These are phyloP conservation scores for Sordariomycetes sp. DNA, from an alignment of 2,329 filamentous ascomycete species.

Conservation along the genomic window DNA sequence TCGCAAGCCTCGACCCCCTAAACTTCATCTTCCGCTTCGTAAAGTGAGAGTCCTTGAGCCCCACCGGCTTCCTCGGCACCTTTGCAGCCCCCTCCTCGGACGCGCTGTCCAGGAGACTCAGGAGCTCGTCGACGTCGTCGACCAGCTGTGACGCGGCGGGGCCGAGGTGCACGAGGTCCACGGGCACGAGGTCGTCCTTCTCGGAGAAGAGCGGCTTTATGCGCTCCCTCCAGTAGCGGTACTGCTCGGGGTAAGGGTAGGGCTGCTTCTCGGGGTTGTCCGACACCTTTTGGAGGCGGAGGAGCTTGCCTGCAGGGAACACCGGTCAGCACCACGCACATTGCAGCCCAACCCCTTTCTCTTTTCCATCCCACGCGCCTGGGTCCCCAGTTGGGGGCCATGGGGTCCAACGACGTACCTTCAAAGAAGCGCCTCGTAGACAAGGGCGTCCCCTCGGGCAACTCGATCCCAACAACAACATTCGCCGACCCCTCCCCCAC, in stretches of 20 bases:
- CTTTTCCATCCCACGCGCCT: not conserved
- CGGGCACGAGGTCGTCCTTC: conserved; percentile 29
- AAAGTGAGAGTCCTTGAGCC: not conserved
- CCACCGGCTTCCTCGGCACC: not conserved
- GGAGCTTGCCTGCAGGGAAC: conserved; percentile 6
- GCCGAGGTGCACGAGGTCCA: conserved; percentile 29
- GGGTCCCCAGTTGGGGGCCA: not conserved
- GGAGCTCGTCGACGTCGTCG: conserved; percentile 35
- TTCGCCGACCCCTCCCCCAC: conserved; percentile 65
- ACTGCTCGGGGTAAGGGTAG: conserved; percentile 8
- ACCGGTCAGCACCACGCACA: too few species aligned
- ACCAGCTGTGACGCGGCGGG: conserved; percentile 12
- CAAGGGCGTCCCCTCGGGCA: conserved; percentile 18
- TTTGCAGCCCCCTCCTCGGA: conserved; percentile 8
- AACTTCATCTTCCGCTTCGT: conserved; percentile 27
- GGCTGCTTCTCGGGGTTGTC: conserved; percentile 7
- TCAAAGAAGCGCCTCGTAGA: conserved; percentile 14
- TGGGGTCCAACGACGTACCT: conserved; percentile 18
- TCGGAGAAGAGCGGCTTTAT: conserved; percentile 8
- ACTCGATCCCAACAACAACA: conserved; percentile 51
- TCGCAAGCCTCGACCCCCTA: conserved; percentile 33
- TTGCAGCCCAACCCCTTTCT: not conserved
- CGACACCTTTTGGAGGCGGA: conserved; percentile 9
- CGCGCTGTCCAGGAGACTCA: conserved; percentile 31
- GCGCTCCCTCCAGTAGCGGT: conserved; percentile 6